Conservation (phyloP, 192 early-diverging fungal species). For the Rhizophagus prolifer region DNA sequence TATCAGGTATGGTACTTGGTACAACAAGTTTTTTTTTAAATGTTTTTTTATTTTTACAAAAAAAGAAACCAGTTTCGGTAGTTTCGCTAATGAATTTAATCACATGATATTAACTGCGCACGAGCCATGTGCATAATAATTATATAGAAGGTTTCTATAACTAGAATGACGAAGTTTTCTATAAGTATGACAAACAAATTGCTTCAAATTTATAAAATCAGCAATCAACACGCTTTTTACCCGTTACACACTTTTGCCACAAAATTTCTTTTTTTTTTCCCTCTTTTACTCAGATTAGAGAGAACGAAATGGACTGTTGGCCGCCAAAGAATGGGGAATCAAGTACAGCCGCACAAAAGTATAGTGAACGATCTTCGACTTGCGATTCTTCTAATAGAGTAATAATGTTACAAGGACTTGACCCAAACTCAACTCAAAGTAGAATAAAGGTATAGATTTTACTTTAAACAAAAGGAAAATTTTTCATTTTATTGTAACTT, state of each 20-base stretch:
- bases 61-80: too few species aligned
- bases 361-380: neutral
- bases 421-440: conserved; percentile 5
- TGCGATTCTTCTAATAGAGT: conserved; percentile 15
- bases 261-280: neutral
- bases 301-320: conserved; percentile 7
- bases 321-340: conserved; percentile 13
- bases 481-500: too few species aligned
- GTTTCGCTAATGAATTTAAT: neutral
- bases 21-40: too few species aligned
- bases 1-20: too few species aligned
- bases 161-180: too few species aligned
- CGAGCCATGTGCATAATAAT: neutral
- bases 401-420: conserved; percentile 18
- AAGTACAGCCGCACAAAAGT: neutral
- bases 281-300: neutral
- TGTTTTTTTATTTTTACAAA: too few species aligned
- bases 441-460: too few species aligned
- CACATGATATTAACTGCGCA: neutral
- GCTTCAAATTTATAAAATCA: neutral
- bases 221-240: neutral
- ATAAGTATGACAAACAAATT: neutral
- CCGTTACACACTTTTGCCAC: neutral
- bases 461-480: too few species aligned
- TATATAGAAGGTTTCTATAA: neutral